Evolutionary conservation across 176 grass and related monocot species (phyloP), one percentile per base, ranked within the genome.

Genomic region (Bolboschoenus planiculmis): DNA sequence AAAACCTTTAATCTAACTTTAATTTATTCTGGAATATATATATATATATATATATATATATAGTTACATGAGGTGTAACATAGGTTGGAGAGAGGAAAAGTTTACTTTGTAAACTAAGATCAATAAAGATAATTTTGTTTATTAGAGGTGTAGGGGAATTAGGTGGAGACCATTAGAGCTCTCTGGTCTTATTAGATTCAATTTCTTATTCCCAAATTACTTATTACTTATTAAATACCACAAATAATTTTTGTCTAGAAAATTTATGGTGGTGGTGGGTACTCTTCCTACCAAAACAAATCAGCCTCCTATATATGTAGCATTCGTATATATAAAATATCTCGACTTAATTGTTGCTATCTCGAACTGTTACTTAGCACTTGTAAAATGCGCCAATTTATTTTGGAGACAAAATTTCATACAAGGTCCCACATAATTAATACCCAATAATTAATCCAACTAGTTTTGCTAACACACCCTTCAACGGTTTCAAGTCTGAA

Each of bases 21-120:
- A n/a, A n/a, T n/a, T n/a, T n/a, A n/a, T n/a, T n/a, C n/a, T n/a
- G n/a, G n/a, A n/a, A n/a, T n/a, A n/a, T n/a, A n/a, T n/a, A n/a
- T n/a, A n/a, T n/a, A n/a, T n/a, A n/a, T n/a, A n/a, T n/a, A n/a
- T n/a, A n/a, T n/a, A n/a, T n/a, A n/a, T n/a, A n/a, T n/a, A n/a
- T n/a, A 75, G 24, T 75, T 30, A 31, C 26, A 75, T 50, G 43
- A 30, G 24, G 23, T 0, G 24, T 15, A 50, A 48, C 40, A 47
- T 8, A 50, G 5, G 10, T 27, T 1, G 23, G 18, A 71, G 36
- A 71, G 34, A 71, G 35, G 7, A 71, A 44, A 68, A 47, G 4
- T 47, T 65, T 74, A 77, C 72, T 31, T 77, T 53, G 44, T 18
- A 53, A 51, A 20, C 72, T 77, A 53, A 77, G 46, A 51, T 76